Base-by-base conservation (phyloP, 108 stramenopile genomes). In the Skeletonema potamos region DNA sequence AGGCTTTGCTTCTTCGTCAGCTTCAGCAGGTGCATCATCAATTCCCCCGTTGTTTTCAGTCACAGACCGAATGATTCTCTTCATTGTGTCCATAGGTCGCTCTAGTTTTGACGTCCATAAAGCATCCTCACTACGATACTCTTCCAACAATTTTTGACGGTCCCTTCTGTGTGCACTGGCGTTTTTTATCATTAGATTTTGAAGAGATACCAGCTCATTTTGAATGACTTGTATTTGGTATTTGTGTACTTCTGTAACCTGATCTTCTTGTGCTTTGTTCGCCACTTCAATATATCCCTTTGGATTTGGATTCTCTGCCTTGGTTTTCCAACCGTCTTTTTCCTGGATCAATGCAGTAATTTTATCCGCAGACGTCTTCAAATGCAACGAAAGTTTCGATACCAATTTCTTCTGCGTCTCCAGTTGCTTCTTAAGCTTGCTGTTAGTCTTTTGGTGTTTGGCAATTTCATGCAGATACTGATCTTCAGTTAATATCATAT, bases 341-440 rank as follows among this genome's bases (percentile, higher is more conserved):
- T 33, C 63, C 18, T 65, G 55, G 20, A 27, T 60, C 30, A 74
- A 30, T 13, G 62, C 68, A 24, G 30, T 48, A 28, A 76, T 76
- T 46, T 69, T 76, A n/a, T 76, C 68, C 67, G 76, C 66, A 24
- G 76, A 67, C 33, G 32, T 36, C 20, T 69, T 76, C 51, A 76
- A 43, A 48, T 76, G 68, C 27, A 68, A 48, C 15, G 60, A 68
- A 29, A 76, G 51, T 34, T 76, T 67, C 1, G 62, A 48, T 32
- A 76, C 68, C 15, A 76, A 62, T 44, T 60, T 61, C 39, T 72
- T 79, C 17, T 71, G 64, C 3, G 46, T 39, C 2, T 60, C 65
- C 6, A 71, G 37, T 32, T 72, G 54, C 34, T 37, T 55, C 12
- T 36, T 43, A 18, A 79, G 41, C 17, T 58, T 51, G 12, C 33